phyloP scores from a whole-genome alignment of 1,139 yeast genomes.

The Geotrichum carabidarum region DNA sequence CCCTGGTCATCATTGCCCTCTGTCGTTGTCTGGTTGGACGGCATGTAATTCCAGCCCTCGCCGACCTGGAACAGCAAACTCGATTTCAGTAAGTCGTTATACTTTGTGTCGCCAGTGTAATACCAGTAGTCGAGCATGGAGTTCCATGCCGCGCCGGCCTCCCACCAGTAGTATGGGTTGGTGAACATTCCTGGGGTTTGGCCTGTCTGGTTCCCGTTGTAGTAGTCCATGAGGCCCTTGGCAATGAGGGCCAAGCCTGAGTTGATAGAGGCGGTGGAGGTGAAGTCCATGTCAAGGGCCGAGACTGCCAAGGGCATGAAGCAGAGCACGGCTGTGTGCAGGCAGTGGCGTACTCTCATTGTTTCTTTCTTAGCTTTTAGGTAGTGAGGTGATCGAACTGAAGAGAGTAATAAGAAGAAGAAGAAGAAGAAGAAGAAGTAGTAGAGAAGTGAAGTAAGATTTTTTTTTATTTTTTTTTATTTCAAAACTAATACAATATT shows the following conservation, averaged over 20 bases:
- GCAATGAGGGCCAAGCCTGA: conserved; percentile 53
- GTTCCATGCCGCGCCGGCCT: conserved; percentile 89
- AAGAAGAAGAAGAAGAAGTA: conserved; percentile 1
- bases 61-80: conserved; percentile 68
- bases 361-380: background rate
- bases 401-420: background rate
- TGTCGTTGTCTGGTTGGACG: conserved; percentile 64
- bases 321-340: background rate
- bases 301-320: background rate
- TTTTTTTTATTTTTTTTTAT: background rate
- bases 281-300: conserved; percentile 23
- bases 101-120: conserved; percentile 59
- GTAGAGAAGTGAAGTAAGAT: background rate
- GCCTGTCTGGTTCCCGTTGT: conserved; percentile 50
- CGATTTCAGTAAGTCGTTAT: conserved; percentile 48
- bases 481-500: too few species aligned
- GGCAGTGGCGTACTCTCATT: background rate
- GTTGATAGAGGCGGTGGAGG: conserved; percentile 27
- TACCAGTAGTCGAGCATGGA: conserved; percentile 63
- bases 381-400: background rate
- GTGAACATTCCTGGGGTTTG: conserved; percentile 70
- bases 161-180: conserved; percentile 88
- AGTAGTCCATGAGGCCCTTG: conserved; percentile 58
- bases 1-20: conserved; percentile 95
- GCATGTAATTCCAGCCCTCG: conserved; percentile 62